A percentile compares a stretch with the other conserved stretches of the same genome.
Evolutionary conservation across 805 yeast genomes (phyloP).

Genomic region (Cyberlindnera mississippiensis): DNA sequence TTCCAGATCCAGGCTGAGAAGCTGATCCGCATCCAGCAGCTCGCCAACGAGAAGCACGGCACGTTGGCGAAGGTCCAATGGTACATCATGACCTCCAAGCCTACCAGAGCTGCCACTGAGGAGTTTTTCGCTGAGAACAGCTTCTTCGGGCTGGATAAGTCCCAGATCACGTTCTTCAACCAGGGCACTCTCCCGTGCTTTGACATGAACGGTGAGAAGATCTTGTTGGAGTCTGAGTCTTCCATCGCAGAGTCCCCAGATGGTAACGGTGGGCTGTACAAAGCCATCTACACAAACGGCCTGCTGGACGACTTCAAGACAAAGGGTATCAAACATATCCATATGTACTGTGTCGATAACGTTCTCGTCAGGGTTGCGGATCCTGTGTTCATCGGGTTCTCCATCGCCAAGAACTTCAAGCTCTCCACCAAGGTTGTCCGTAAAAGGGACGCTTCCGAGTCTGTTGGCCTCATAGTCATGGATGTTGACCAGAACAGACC

Average conservation of each 20-base stretch:
- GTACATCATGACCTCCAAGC: constrained; percentile 94
- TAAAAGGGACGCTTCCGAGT: constrained; percentile 80
- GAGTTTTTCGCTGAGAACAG: constrained; percentile 54
- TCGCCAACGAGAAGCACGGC: constrained; percentile 39
- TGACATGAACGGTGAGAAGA: constrained; percentile 59
- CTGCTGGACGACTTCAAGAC: constrained; percentile 62
- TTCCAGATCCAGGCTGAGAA: constrained; percentile 94
- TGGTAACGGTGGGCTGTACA: constrained; percentile 96
- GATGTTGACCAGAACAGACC: constrained; percentile 55
- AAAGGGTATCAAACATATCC: constrained; percentile 81
- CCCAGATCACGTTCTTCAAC: constrained; percentile 75
- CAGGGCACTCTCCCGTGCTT: constrained; percentile 96
- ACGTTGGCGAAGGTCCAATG: constrained; percentile 52
- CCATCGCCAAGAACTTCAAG: constrained; percentile 60
- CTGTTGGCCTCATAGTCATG: constrained; percentile 87
- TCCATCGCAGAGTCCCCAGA: constrained; percentile 85
- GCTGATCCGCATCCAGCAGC: constrained; percentile 55
- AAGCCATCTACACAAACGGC: constrained; percentile 64
- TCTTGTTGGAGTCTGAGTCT: constrained; percentile 55
- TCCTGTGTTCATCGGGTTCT: constrained; percentile 80
- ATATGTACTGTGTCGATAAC: constrained; percentile 97
- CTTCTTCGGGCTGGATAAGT: constrained; percentile 64
- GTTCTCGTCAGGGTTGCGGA: constrained; percentile 90
- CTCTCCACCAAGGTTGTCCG: constrained; percentile 94
- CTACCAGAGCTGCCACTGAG: constrained; percentile 77